Evolutionary conservation across 2,329 filamentous ascomycete genomes (phyloP).

Genomic region (Blastomyces percursus): DNA sequence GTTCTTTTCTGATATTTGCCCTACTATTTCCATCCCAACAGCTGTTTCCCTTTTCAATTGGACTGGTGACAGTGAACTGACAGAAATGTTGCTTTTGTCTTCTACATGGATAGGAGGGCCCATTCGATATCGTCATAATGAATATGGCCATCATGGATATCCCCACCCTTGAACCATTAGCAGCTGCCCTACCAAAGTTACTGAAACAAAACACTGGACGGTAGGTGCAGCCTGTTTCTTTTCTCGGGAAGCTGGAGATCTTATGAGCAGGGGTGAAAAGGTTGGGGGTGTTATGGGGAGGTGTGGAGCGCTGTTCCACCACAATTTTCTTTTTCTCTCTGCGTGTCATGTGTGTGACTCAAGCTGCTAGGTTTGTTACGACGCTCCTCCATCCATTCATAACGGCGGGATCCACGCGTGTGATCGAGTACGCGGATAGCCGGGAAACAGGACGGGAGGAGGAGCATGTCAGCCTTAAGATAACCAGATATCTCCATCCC

Average conservation of each 20-base stretch:
- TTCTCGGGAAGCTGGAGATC: not conserved
- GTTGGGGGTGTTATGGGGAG: no score
- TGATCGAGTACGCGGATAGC: constrained; percentile 32
- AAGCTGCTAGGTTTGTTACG: constrained; percentile 32
- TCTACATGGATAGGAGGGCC: constrained; percentile 15
- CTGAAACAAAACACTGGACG: constrained; percentile 31
- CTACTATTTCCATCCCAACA: not conserved
- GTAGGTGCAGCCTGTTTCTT: constrained; percentile 23
- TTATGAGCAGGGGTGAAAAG: not conserved
- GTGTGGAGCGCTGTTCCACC: not conserved
- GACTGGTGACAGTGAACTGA: constrained; percentile 6
- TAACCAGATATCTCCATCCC: constrained; percentile 36
- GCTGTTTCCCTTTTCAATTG: not conserved
- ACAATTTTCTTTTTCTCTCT: not conserved
- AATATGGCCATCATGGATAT: constrained; percentile 45
- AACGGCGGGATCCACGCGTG: constrained; percentile 34
- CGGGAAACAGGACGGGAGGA: constrained; percentile 28
- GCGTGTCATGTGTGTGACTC: not conserved
- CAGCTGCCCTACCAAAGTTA: constrained; percentile 31
- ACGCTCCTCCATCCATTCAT: constrained; percentile 43
- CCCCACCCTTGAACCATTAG: constrained; percentile 34
- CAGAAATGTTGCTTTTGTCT: constrained; percentile 6
- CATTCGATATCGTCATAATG: constrained; percentile 37
- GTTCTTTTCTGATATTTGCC: not conserved
- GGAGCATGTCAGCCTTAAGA: constrained; percentile 27